Evolutionary conservation across 1,284 basidiomycete species (phyloP).

Genomic region (Porogramme epimiltina): DNA sequence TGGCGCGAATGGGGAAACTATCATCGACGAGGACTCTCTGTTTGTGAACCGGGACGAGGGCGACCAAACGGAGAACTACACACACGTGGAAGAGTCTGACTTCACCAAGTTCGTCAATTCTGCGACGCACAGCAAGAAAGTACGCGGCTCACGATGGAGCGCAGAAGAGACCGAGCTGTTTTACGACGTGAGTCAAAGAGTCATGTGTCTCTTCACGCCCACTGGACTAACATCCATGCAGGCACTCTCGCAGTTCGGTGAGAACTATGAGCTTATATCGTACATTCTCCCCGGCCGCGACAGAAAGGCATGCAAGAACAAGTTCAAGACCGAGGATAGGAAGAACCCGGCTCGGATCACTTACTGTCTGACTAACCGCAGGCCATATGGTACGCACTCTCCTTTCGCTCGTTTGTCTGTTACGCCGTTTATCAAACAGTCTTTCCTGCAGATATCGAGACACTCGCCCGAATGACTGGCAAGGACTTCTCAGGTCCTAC

Average conservation of each 20-base stretch:
- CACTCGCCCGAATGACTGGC: slow-evolving; percentile 73
- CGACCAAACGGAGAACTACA: slow-evolving; percentile 68
- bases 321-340: slow-evolving; percentile 88
- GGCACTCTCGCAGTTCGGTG: slow-evolving; percentile 87
- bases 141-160: slow-evolving; percentile 80
- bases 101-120: slow-evolving; percentile 84
- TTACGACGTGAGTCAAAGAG: slow-evolving; percentile 74
- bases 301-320: slow-evolving; percentile 86
- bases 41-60: slow-evolving; percentile 70
- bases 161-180: slow-evolving; percentile 86
- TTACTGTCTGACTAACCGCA: slow-evolving; percentile 63
- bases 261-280: slow-evolving; percentile 91
- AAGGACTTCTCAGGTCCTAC: slow-evolving; percentile 80
- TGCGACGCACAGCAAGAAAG: slow-evolving; percentile 77
- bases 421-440: too few relatives aligned
- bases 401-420: too few relatives aligned
- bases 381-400: slow-evolving; percentile 66
- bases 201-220: slow-evolving; percentile 2
- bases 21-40: slow-evolving; percentile 80
- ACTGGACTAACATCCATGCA: slow-evolving; percentile 31
- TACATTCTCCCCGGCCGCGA: slow-evolving; percentile 84
- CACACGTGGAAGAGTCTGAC: slow-evolving; percentile 83
- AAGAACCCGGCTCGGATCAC: slow-evolving; percentile 71
- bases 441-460: slow-evolving; percentile 57
- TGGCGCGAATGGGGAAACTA: slow-evolving; percentile 78